A percentile compares a stretch with the other conserved stretches of the same genome.
Evolutionary conservation across 1,284 basidiomycete genomes (phyloP).

Genomic region (Pholiota adiposa): DNA sequence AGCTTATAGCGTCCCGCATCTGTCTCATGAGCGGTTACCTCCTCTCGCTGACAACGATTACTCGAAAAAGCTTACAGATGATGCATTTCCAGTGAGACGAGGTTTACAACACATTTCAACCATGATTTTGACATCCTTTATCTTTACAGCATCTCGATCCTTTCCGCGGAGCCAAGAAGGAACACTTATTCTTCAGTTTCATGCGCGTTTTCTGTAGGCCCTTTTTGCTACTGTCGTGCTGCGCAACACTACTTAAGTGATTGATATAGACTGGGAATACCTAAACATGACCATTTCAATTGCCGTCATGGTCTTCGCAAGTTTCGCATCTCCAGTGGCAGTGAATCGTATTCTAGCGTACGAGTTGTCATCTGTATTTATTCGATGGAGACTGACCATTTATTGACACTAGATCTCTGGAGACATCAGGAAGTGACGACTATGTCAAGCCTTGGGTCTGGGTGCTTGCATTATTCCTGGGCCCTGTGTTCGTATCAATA

Average conservation of each 20-base stretch:
- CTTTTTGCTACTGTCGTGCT: neutral
- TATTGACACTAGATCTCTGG: slow-evolving; percentile 13
- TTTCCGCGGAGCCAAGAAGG: slow-evolving; percentile 24
- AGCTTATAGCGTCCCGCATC: slow-evolving; percentile 45
- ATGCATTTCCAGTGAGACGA: slow-evolving; percentile 39
- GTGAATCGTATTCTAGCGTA: slow-evolving; percentile 47
- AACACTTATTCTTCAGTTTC: slow-evolving; percentile 20
- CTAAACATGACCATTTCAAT: slow-evolving; percentile 38
- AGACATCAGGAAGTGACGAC: slow-evolving; percentile 11
- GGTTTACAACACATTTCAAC: neutral
- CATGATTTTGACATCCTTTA: neutral
- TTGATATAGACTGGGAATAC: slow-evolving; percentile 40
- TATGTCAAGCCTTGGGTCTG: slow-evolving; percentile 49
- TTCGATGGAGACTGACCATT: neutral
- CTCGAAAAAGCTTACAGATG: slow-evolving; percentile 36
- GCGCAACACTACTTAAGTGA: too few species aligned
- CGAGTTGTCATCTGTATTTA: slow-evolving; percentile 36
- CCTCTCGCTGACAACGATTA: slow-evolving; percentile 62
- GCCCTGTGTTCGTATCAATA: slow-evolving; percentile 33
- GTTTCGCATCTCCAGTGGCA: slow-evolving; percentile 51
- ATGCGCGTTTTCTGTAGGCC: slow-evolving; percentile 20
- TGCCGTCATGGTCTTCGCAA: slow-evolving; percentile 35
- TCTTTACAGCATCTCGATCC: slow-evolving; percentile 42
- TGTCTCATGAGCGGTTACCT: slow-evolving; percentile 49
- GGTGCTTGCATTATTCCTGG: slow-evolving; percentile 37